These are phyloP conservation scores for Filosporella fistucella DNA, from an alignment of 495 filamentous ascomycete species.

Conservation along the genomic window DNA sequence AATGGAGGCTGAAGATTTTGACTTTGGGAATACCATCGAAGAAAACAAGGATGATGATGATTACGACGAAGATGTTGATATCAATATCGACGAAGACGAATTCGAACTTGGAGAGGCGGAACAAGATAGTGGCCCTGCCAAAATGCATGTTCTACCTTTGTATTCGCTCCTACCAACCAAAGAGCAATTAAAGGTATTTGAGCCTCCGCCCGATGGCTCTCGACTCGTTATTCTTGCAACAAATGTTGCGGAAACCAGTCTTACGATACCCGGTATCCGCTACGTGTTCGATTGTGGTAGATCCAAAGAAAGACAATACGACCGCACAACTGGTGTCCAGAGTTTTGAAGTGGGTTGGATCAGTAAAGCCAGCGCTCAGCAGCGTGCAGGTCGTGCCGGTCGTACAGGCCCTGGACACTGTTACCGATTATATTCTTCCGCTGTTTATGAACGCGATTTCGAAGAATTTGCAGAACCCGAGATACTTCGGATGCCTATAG, in stretches of 20 bases:
- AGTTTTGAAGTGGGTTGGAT: slow-evolving; percentile 95
- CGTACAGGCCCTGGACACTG: slow-evolving; percentile 95
- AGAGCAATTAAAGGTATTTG: slow-evolving; percentile 92
- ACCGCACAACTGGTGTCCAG: slow-evolving; percentile 81
- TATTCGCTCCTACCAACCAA: slow-evolving; percentile 93
- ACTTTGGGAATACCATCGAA: slow-evolving; percentile 60
- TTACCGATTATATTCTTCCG: slow-evolving; percentile 89
- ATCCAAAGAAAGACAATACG: slow-evolving; percentile 85
- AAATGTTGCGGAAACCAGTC: slow-evolving; percentile 93
- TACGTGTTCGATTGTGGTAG: slow-evolving; percentile 96
- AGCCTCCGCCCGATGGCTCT: slow-evolving; percentile 75
- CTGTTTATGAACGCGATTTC: slow-evolving; percentile 90
- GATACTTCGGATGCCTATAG: slow-evolving; percentile 86
- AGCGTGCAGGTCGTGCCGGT: slow-evolving; percentile 91
- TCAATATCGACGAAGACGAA: slow-evolving; percentile 59
- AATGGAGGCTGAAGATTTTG: slow-evolving; percentile 82
- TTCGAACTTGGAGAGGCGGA: slow-evolving; percentile 50
- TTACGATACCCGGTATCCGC: slow-evolving; percentile 92
- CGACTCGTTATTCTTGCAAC: slow-evolving; percentile 90
- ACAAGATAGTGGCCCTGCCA: slow-evolving; percentile 41
- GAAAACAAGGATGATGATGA: slow-evolving; percentile 40
- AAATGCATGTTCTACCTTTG: slow-evolving; percentile 81
- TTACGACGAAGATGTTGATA: slow-evolving; percentile 48
- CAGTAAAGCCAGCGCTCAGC: slow-evolving; percentile 92
- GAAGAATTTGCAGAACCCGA: slow-evolving; percentile 82